Percentiles rank a stretch among this genome's conserved stretches.
Evolutionary conservation across 2,329 filamentous ascomycete genomes (phyloP).

Genomic region (Diaporthe aspalathi): DNA sequence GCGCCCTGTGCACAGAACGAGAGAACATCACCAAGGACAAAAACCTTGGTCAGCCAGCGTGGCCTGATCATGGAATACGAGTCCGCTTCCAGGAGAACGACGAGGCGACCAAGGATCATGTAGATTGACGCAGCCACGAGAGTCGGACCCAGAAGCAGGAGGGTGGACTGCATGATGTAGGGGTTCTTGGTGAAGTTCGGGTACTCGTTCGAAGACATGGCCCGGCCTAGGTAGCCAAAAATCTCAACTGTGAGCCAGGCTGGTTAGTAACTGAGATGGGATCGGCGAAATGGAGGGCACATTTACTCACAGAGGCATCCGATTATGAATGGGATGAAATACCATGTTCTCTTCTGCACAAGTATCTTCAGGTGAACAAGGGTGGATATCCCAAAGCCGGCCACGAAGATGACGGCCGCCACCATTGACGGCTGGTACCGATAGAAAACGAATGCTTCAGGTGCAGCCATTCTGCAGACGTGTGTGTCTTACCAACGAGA

Average conservation of each 20-base stretch:
- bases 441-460: constrained; percentile 48
- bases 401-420: constrained; percentile 54
- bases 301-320: constrained; percentile 59
- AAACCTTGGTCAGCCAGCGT: constrained; percentile 33
- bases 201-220: constrained; percentile 16
- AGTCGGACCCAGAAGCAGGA: constrained; percentile 33
- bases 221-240: constrained; percentile 31
- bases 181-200: constrained; percentile 26
- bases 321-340: constrained; percentile 62
- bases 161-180: constrained; percentile 30
- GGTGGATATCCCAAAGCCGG: constrained; percentile 53
- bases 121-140: constrained; percentile 37
- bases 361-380: constrained; percentile 53
- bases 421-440: constrained; percentile 57
- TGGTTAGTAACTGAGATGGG: neutral
- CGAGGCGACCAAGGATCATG: constrained; percentile 31
- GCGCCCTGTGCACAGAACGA: constrained; percentile 31
- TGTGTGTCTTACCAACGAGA: too few relatives aligned
- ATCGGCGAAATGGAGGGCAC: too few relatives aligned
- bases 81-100: constrained; percentile 23
- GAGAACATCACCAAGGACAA: constrained; percentile 31
- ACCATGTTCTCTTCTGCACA: constrained; percentile 57
- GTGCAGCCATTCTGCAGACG: neutral
- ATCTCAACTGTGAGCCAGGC: constrained; percentile 20
- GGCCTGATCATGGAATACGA: constrained; percentile 22